These are phyloP conservation scores for Aspergillus sp. DNA, from an alignment of 2,329 filamentous ascomycete genomes.

Conservation along the genomic window DNA sequence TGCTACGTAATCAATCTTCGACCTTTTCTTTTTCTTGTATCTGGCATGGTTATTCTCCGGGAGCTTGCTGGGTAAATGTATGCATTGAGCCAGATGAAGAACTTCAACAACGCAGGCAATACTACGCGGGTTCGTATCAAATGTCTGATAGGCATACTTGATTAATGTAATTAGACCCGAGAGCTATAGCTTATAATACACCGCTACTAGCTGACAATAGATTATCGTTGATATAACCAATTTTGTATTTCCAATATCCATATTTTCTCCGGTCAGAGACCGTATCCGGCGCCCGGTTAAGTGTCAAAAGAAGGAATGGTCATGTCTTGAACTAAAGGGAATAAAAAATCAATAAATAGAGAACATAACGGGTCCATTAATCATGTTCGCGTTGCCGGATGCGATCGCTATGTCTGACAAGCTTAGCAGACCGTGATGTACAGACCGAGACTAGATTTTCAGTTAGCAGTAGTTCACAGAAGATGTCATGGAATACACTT, in stretches of 20 bases:
- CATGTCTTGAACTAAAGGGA: not conserved
- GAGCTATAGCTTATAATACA: not conserved
- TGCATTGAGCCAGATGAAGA: too few species aligned
- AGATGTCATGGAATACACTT: slow-evolving; percentile 24
- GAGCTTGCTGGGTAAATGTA: too few species aligned
- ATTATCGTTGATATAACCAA: not conserved
- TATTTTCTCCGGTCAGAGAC: not conserved
- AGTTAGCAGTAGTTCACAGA: slow-evolving; percentile 12
- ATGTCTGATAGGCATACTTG: not conserved
- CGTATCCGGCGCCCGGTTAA: not conserved
- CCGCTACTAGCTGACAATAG: not conserved
- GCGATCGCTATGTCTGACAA: not conserved
- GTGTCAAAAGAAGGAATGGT: not conserved
- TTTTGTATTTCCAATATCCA: not conserved
- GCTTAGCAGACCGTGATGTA: slow-evolving; percentile 46
- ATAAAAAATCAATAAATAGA: not conserved
- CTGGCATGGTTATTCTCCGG: too few species aligned
- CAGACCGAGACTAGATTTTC: slow-evolving; percentile 38
- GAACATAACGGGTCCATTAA: slow-evolving; percentile 16
- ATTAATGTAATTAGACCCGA: not conserved
- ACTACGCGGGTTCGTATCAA: not conserved
- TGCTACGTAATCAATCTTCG: too few species aligned
- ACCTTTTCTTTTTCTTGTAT: too few species aligned
- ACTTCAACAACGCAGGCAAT: too few species aligned
- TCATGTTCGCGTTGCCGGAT: slow-evolving; percentile 19